Percentiles rank a stretch among this genome's conserved stretches.
phyloP scores from a whole-genome alignment of 257 asterid species.

The Plantago ovata region DNA sequence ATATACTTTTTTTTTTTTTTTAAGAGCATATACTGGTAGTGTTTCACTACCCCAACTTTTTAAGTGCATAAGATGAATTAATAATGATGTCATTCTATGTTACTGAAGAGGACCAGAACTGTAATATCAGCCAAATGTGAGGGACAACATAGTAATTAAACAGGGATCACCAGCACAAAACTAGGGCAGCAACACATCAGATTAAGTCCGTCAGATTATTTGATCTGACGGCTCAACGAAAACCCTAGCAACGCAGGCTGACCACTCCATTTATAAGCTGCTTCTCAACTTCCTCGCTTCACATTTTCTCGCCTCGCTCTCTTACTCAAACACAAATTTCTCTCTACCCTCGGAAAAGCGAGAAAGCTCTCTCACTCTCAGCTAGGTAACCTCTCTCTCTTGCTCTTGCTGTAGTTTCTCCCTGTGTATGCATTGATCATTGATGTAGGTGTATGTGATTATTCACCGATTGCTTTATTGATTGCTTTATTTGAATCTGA shows the following conservation, averaged over 20 bases:
- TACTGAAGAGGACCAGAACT: too few species aligned
- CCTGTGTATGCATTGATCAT: neutral
- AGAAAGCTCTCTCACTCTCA: neutral
- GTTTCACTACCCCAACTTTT: too few species aligned
- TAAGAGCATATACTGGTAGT: too few species aligned
- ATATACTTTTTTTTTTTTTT: too few species aligned
- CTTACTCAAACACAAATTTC: neutral
- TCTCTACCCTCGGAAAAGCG: neutral
- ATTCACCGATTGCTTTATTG: too few species aligned
- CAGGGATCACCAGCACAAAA: neutral
- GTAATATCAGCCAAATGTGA: neutral
- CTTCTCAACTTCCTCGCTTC: neutral
- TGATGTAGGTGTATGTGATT: neutral
- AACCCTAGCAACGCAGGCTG: neutral
- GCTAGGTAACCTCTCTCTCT: neutral
- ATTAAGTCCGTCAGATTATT: neutral
- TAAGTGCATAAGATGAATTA: too few species aligned
- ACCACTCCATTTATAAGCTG: neutral
- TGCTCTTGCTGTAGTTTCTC: neutral
- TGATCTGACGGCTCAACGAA: conserved; percentile 2
- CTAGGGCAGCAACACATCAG: neutral
- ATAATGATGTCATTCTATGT: too few species aligned
- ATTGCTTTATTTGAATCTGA: too few species aligned
- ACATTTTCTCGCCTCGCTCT: conserved; percentile 5
- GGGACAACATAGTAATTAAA: neutral